Conservation (phyloP, 202 grass and related monocot species). For the Zoysia matrella region DNA sequence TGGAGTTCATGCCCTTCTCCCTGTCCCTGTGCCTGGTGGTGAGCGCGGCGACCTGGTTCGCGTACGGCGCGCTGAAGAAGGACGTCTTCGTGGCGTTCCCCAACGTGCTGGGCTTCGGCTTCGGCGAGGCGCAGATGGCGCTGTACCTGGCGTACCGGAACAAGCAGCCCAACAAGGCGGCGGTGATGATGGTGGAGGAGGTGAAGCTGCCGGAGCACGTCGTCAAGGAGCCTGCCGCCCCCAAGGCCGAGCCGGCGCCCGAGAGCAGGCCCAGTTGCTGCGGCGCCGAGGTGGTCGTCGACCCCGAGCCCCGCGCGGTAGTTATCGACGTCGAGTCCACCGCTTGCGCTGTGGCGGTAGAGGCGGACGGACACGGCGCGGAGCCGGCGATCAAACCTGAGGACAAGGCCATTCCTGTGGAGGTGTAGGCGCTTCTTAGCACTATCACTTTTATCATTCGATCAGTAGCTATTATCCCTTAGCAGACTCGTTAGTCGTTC, state of each 20-base stretch:
- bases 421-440: constrained; percentile 13
- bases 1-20: constrained; percentile 98
- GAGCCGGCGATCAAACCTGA: background rate
- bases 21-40: constrained; percentile 87
- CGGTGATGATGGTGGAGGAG: constrained; percentile 31
- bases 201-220: constrained; percentile 59
- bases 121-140: constrained; percentile 78
- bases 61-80: constrained; percentile 72
- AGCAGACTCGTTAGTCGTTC: background rate
- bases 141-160: constrained; percentile 69
- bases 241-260: background rate
- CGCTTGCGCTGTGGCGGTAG: background rate
- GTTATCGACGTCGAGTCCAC: constrained; percentile 27
- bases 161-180: background rate
- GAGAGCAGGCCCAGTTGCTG: constrained; percentile 50
- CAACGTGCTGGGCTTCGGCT: constrained; percentile 80
- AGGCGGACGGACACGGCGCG: background rate
- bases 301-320: background rate
- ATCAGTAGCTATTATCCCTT: too few relatives aligned
- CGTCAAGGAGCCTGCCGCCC: constrained; percentile 2
- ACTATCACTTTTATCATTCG: too few relatives aligned
- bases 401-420: constrained; percentile 49
- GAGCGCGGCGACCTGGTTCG: constrained; percentile 82
- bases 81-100: constrained; percentile 82
- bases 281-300: constrained; percentile 65